Evolutionary conservation across 306 rosid genomes (phyloP).

Genomic region (Corylus heterophylla): DNA sequence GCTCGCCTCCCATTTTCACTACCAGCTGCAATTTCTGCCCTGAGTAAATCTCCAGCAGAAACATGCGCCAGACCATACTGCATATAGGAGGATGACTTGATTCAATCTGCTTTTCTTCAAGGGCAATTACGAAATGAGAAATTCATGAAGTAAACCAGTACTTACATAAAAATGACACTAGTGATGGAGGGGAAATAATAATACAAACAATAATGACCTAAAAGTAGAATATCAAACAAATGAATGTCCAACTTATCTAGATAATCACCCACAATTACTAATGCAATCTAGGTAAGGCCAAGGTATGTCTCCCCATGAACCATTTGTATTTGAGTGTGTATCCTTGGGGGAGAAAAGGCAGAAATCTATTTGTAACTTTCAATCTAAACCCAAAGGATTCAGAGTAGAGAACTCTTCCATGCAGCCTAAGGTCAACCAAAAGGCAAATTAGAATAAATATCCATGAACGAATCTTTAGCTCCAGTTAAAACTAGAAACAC

Average conservation of each 20-base stretch:
- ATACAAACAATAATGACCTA: not conserved
- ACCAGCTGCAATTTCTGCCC: conserved; percentile 80
- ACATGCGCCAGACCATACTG: conserved; percentile 91
- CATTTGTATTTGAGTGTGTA: not conserved
- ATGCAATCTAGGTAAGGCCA: not conserved
- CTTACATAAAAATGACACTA: not conserved
- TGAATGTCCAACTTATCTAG: not conserved
- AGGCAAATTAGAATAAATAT: not conserved
- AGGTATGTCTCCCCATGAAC: not conserved
- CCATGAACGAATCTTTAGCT: not conserved
- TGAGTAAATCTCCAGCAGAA: conserved; percentile 95
- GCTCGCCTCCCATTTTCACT: conserved; percentile 83
- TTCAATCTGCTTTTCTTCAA: conserved; percentile 43
- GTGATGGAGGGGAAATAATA: not conserved
- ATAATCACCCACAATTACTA: not conserved
- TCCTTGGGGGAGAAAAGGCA: not conserved
- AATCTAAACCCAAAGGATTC: not conserved
- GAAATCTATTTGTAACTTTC: not conserved
- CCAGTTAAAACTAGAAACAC: not conserved
- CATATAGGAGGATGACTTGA: conserved; percentile 45
- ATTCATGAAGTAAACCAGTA: conserved; percentile 20
- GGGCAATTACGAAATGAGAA: conserved; percentile 31
- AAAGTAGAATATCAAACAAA: not conserved
- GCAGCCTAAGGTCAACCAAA: not conserved
- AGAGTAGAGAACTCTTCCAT: not conserved